phyloP scores from a whole-genome alignment of 352 stramenopile species.

The Discostella stelligera region DNA sequence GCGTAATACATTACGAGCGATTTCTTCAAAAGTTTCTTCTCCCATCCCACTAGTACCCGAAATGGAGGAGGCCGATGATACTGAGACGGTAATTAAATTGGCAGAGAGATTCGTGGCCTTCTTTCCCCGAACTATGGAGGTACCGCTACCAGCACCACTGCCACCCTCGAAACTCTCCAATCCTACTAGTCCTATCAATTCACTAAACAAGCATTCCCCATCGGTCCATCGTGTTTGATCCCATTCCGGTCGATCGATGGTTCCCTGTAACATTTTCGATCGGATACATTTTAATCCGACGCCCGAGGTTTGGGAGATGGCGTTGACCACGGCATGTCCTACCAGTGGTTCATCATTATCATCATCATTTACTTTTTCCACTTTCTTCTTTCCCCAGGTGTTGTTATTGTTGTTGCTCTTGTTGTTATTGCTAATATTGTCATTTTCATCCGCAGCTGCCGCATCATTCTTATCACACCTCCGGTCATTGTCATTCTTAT shows the following conservation, averaged over 20 bases:
- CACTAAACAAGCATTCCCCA: conserved; percentile 39
- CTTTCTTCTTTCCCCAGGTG: not conserved
- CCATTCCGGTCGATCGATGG: conserved; percentile 39
- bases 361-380: no score
- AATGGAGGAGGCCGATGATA: not conserved
- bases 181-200: conserved; percentile 23
- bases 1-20: conserved; percentile 22
- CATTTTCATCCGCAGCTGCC: not conserved
- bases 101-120: conserved; percentile 28
- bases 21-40: conserved; percentile 29
- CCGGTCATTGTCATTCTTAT: not conserved
- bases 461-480: not conserved
- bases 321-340: conserved; percentile 31
- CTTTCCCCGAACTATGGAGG: not conserved
- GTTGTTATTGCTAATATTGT: not conserved
- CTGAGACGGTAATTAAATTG: conserved; percentile 37
- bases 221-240: conserved; percentile 40
- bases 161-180: conserved; percentile 33
- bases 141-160: not conserved
- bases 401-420: not conserved
- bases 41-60: conserved; percentile 7
- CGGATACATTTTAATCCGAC: conserved; percentile 22
- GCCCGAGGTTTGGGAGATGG: conserved; percentile 22
- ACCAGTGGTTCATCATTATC: conserved; percentile 20
- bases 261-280: conserved; percentile 34